Evolutionary conservation across 2,329 filamentous ascomycete species (phyloP).

Genomic region (Aspergillus candidus): DNA sequence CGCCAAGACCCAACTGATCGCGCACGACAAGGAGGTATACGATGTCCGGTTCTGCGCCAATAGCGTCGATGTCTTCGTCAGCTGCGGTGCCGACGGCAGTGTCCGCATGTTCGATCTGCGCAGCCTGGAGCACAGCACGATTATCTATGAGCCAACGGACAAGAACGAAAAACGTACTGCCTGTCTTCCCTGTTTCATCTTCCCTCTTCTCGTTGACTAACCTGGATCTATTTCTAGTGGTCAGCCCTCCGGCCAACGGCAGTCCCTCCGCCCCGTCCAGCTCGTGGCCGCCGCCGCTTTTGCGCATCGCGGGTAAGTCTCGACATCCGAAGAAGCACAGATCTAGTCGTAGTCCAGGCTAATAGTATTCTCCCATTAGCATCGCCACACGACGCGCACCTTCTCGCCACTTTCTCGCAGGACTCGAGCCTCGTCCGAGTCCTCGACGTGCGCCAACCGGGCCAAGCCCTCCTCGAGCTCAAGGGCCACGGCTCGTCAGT

Average conservation of each 20-base stretch:
- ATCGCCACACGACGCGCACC: constrained; percentile 89
- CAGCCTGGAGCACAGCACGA: constrained; percentile 94
- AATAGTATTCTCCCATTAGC: constrained; percentile 42
- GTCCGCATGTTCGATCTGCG: constrained; percentile 98
- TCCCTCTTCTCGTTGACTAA: neutral
- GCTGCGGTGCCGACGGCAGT: constrained; percentile 93
- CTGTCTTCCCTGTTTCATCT: neutral
- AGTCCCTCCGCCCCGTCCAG: constrained; percentile 67
- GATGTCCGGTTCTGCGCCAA: constrained; percentile 97
- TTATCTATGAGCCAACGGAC: constrained; percentile 94
- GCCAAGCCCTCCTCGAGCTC: constrained; percentile 88
- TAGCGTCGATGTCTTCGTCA: constrained; percentile 97
- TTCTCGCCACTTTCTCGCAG: constrained; percentile 93
- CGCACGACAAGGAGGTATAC: constrained; percentile 98
- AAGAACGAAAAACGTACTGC: constrained; percentile 64
- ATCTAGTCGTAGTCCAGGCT: constrained; percentile 1
- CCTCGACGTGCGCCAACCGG: constrained; percentile 90
- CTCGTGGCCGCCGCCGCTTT: constrained; percentile 54
- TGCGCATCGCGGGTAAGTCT: constrained; percentile 40
- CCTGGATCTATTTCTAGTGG: constrained; percentile 24
- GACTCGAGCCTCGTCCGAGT: constrained; percentile 91
- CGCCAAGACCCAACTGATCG: constrained; percentile 95
- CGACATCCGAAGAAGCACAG: too few relatives aligned
- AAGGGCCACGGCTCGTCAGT: constrained; percentile 79
- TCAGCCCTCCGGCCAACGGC: constrained; percentile 47